phyloP scores from a whole-genome alignment of 805 yeast species.

The Zygosaccharomyces bailii region DNA sequence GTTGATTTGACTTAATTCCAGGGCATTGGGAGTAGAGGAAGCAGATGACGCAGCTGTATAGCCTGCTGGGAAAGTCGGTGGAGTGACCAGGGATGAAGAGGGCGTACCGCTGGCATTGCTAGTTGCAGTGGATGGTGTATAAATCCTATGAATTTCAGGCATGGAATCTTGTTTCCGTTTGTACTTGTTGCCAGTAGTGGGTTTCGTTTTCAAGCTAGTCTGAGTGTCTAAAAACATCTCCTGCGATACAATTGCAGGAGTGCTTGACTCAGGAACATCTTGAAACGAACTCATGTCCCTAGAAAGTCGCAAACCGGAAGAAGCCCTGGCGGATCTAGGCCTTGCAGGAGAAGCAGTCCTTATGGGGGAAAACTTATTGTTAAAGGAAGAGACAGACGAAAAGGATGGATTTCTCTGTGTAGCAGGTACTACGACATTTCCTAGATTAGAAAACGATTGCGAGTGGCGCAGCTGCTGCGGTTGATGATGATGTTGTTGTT shows the following conservation, averaged over 20 bases:
- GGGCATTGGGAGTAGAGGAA: slow-evolving; percentile 24
- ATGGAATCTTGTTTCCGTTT: slow-evolving; percentile 34
- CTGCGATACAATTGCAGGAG: slow-evolving; percentile 10
- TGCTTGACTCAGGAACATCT: slow-evolving; percentile 15
- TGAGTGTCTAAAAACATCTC: slow-evolving; percentile 29
- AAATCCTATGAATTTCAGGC: slow-evolving; percentile 23
- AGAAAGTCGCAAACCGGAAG: slow-evolving; percentile 28
- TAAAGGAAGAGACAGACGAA: slow-evolving; percentile 26
- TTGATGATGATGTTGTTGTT: slow-evolving; percentile 5
- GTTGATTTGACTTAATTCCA: slow-evolving; percentile 15
- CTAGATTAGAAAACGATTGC: slow-evolving; percentile 10
- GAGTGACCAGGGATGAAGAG: slow-evolving; percentile 18
- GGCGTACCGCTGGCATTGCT: slow-evolving; percentile 15
- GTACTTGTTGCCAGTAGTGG: slow-evolving; percentile 18
- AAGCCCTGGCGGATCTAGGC: slow-evolving; percentile 29
- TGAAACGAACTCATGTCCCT: slow-evolving; percentile 27
- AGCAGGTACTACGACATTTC: slow-evolving; percentile 7
- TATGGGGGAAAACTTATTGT: slow-evolving; percentile 30
- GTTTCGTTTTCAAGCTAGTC: slow-evolving; percentile 8
- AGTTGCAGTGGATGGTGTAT: slow-evolving; percentile 12
- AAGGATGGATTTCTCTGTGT: slow-evolving; percentile 25
- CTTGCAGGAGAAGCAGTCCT: slow-evolving; percentile 33
- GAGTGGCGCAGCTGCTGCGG: neutral
- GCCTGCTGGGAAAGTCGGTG: slow-evolving; percentile 17
- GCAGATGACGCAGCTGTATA: slow-evolving; percentile 20